Evolutionary conservation across 1,284 basidiomycete species (phyloP).

Genomic region (Grifola frondosa): DNA sequence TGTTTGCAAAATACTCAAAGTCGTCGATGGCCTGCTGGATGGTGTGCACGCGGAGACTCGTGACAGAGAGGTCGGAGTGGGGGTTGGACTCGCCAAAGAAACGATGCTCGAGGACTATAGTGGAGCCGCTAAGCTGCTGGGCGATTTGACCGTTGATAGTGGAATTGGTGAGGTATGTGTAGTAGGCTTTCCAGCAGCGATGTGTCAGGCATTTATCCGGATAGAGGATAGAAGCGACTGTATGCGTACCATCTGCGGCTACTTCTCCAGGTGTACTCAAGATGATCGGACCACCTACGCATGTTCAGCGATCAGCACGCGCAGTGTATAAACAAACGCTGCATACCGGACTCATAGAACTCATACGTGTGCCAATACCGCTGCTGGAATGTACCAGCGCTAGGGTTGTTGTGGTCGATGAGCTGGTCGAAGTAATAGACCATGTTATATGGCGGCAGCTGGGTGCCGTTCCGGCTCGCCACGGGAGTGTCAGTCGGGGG

Average conservation of each 20-base stretch:
- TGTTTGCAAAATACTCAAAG: conserved; percentile 66
- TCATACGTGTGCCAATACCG: conserved; percentile 69
- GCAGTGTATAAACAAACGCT: background rate
- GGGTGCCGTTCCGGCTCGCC: conserved; percentile 23
- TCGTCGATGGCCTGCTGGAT: conserved; percentile 74
- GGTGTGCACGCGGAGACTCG: conserved; percentile 60
- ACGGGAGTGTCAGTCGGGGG: conserved; percentile 12
- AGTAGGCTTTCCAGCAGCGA: conserved; percentile 40
- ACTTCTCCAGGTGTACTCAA: conserved; percentile 51
- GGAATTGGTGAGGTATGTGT: conserved; percentile 57
- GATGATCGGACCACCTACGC: conserved; percentile 65
- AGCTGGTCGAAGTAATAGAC: conserved; percentile 68
- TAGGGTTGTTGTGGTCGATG: conserved; percentile 68
- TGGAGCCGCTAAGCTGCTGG: conserved; percentile 61
- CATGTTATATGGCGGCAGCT: conserved; percentile 29
- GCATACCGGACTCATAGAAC: conserved; percentile 54
- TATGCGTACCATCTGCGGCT: conserved; percentile 40
- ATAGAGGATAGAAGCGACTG: background rate
- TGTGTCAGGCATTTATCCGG: background rate
- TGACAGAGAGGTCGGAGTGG: conserved; percentile 54
- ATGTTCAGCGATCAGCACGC: background rate
- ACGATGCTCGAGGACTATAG: conserved; percentile 59
- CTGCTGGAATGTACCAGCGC: conserved; percentile 69
- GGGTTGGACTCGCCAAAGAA: conserved; percentile 59
- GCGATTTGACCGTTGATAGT: conserved; percentile 69